Evolutionary conservation across 2,329 filamentous ascomycete genomes (phyloP).

Genomic region (Penicillium capsulatum): DNA sequence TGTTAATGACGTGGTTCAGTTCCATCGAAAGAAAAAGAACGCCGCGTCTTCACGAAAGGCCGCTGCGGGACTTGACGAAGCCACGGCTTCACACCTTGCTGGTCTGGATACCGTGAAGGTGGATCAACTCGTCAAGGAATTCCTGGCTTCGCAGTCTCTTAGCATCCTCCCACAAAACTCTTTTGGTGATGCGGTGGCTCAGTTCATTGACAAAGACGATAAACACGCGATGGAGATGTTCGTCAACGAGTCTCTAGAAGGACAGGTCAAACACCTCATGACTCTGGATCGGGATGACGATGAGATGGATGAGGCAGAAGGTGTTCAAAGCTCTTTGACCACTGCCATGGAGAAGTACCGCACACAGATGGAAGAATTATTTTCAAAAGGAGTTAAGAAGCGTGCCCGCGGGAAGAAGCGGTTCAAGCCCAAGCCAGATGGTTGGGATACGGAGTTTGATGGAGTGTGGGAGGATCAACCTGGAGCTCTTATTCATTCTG

Average conservation of each 20-base stretch:
- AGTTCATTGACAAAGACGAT: constrained; percentile 94
- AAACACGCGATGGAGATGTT: constrained; percentile 85
- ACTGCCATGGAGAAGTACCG: constrained; percentile 70
- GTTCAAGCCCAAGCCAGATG: constrained; percentile 70
- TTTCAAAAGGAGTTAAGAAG: constrained; percentile 61
- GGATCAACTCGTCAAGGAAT: constrained; percentile 82
- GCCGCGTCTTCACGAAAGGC: constrained; percentile 48
- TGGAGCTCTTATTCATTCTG: constrained; percentile 56
- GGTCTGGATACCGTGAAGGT: constrained; percentile 76
- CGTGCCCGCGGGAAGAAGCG: constrained; percentile 50
- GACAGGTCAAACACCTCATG: constrained; percentile 67
- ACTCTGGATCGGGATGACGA: constrained; percentile 64
- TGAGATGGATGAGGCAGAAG: constrained; percentile 63
- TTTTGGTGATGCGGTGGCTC: constrained; percentile 86
- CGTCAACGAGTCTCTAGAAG: constrained; percentile 65
- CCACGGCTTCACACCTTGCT: constrained; percentile 57
- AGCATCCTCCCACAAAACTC: constrained; percentile 89
- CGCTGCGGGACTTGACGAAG: constrained; percentile 58
- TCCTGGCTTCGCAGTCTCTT: constrained; percentile 78
- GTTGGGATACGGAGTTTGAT: constrained; percentile 86
- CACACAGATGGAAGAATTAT: constrained; percentile 65
- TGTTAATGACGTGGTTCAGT: constrained; percentile 87
- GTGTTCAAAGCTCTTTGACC: constrained; percentile 66
- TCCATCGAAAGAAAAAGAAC: constrained; percentile 79
- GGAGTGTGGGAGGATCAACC: constrained; percentile 80